Evolutionary conservation across 345 rosid species (phyloP), one percentile per base, ranked within the genome.

Genomic region (Ceriops decandra): DNA sequence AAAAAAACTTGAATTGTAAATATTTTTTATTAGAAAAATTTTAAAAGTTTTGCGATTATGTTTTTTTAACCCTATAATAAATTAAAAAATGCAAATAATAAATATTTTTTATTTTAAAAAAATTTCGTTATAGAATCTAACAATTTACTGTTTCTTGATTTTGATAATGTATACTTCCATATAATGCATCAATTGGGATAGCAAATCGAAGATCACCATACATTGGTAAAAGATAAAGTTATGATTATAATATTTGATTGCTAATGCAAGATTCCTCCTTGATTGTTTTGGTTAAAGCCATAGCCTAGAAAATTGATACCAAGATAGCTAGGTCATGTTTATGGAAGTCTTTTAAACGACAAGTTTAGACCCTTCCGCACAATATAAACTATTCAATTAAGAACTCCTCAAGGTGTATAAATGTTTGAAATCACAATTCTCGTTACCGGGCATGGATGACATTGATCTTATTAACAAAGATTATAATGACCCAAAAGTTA

Each of bases 361-460:
- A 58, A 69, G 64, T 13, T 67, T 57, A 57, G 80, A 79, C 57
- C 72, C 76, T 70, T 79, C 80, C 26, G 63, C 42, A 56, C 27
- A n/a, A 3, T 1, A 60, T 27, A 57, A 32, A 19, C 28, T 57
- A 2, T 38, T 21, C 15, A 32, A 33, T 33, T 33, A 52, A 68
- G 64, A 59, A 68, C 17, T 63, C 72, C 68, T 59, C 31, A 69
- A 62, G 74, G 64, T 70, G 61, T 20, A 70, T 38, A 65, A n/a
- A 30, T 67, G 73, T 67, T 59, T 59, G 42, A 64, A 74, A 60
- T 71, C 64, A 68, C 72, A 72, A 63, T 70, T 70, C 62, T 68
- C 26, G 62, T 76, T 76, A 75, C 79, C 82, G 66, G 76, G 71
- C 70, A 64, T 65, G 54, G 72, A 70, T 82, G 82, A 76, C 82